phyloP scores from a whole-genome alignment of 2,329 filamentous ascomycete genomes.

The Orbilia blumenaviensis region DNA sequence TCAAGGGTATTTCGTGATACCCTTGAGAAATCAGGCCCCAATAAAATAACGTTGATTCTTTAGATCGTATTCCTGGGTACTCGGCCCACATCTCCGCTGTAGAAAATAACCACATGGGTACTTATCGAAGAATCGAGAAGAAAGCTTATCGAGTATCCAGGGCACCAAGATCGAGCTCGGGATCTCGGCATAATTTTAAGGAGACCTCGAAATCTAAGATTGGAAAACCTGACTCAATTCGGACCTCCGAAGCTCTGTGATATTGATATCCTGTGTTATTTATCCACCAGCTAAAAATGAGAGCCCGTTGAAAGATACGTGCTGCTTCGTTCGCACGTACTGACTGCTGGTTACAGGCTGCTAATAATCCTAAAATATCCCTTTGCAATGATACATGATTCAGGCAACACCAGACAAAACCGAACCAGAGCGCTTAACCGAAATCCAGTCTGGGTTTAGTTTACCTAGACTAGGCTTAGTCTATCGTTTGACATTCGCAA shows the following conservation, averaged over 20 bases:
- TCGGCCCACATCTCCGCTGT: slow-evolving; percentile 26
- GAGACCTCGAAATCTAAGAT: no score
- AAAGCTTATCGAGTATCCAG: not conserved
- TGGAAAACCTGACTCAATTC: no score
- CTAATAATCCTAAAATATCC: slow-evolving; percentile 10
- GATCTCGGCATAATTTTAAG: not conserved
- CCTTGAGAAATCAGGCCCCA: not conserved
- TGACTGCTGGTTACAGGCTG: no score
- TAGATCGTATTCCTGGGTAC: slow-evolving; percentile 15
- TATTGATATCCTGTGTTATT: no score
- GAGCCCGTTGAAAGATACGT: no score
- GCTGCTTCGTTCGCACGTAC: no score
- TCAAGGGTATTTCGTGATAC: not conserved
- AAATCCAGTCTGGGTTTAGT: not conserved
- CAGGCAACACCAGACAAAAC: slow-evolving; percentile 15
- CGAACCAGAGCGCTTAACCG: not conserved
- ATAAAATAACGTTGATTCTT: not conserved
- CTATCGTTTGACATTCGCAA: not conserved
- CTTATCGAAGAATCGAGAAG: not conserved
- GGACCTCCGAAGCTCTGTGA: no score
- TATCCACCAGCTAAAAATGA: no score
- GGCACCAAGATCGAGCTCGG: not conserved
- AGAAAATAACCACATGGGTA: slow-evolving; percentile 2
- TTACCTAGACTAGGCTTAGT: no score
- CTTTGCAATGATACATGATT: not conserved